phyloP scores from a whole-genome alignment of 139 green algal species.

The Volvox africanus region DNA sequence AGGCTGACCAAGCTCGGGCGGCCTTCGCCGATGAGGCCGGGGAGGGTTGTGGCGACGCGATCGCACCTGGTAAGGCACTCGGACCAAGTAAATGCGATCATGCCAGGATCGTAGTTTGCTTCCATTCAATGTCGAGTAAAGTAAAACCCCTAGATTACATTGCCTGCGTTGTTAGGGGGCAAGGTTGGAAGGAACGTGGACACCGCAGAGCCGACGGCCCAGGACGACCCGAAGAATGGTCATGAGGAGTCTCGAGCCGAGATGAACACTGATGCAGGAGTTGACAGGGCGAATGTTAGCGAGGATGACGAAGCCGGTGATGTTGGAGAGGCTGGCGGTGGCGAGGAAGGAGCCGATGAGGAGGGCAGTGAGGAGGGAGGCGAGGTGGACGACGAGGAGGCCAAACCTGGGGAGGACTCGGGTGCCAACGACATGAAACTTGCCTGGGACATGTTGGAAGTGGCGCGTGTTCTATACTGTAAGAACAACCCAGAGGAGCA shows the following conservation, averaged over 20 bases:
- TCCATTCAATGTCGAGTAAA: too few relatives aligned
- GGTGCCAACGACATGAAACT: constrained; percentile 70
- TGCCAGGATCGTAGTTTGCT: neutral
- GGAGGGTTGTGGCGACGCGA: constrained; percentile 55
- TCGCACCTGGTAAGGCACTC: neutral
- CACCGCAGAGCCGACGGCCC: too few relatives aligned
- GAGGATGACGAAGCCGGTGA: too few relatives aligned
- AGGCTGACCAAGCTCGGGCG: neutral
- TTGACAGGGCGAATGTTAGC: too few relatives aligned
- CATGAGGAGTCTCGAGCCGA: too few relatives aligned
- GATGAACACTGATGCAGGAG: too few relatives aligned
- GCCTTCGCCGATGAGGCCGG: constrained; percentile 30
- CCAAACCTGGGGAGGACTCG: constrained; percentile 50
- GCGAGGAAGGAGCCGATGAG: neutral
- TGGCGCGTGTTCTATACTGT: constrained; percentile 50
- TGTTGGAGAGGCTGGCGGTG: neutral
- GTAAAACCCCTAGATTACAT: too few relatives aligned
- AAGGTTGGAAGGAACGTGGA: too few relatives aligned
- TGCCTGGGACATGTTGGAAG: constrained; percentile 72
- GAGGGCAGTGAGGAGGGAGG: neutral
- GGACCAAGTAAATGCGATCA: neutral
- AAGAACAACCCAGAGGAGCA: constrained; percentile 1
- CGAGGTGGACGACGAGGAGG: neutral
- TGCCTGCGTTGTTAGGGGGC: too few relatives aligned
- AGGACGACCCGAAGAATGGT: too few relatives aligned